Base-by-base conservation (phyloP, 441 rosid genomes). In the Erodium trifolium region DNA sequence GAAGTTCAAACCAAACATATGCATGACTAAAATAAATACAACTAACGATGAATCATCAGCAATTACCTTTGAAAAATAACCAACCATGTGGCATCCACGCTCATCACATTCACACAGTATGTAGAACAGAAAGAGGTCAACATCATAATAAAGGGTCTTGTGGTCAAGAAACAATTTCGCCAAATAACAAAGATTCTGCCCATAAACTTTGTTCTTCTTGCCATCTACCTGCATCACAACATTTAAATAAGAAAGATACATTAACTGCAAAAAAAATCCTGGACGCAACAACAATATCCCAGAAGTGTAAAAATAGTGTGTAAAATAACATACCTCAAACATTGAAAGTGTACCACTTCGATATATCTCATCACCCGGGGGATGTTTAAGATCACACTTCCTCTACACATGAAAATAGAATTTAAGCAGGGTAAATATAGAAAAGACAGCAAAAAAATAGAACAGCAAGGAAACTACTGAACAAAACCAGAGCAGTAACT, bases 31-130 rank as follows among this genome's bases (percentile, higher is more conserved):
- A 12, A 60, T 37, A 37, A 37, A 37, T 37, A 37, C 5, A 63
- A 41, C 16, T 18, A 77, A 67, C 12, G 62, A 13, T 5, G 17
- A 74, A 16, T 67, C 37, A 67, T 31, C 27, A 60, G 65, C 27
- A 67, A 43, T 76, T 81, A 89, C 99, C 99, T 94, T 94, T 67
- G 99, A 94, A 71, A 92, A 94, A 81, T 94, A 94, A 67, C 99
- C 99, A 82, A 92, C 99, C 97, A 92, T 94, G 86, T 94, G 99
- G 85, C 99, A 94, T 68, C 99, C 99, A 45, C 99, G 96, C 77
- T 94, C 99, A 77, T 94, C 99, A 69, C 98, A 94, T 80, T 94
- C 99, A 13, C 98, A 94, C 75, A 94, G 81, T 70, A 94, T 77
- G 53, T 94, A 94, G 79, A 94, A 94, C 47, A 94, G 87, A 81